Evolutionary conservation across 2,329 filamentous ascomycete species (phyloP), one percentile per base, ranked within the genome.

Genomic region (Monilinia fructigena): DNA sequence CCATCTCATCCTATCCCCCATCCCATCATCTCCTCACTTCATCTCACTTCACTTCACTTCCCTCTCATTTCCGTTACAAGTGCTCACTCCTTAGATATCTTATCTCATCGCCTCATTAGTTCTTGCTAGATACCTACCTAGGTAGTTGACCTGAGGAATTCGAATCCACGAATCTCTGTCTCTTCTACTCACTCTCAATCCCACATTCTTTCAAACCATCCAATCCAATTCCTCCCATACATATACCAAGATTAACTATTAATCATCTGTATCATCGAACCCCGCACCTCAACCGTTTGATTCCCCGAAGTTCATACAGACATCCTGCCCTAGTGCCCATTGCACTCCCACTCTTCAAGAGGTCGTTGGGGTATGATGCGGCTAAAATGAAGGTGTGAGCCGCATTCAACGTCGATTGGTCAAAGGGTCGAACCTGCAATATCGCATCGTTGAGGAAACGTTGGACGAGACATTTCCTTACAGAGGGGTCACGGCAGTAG

Each of bases 321-420:
- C 52, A n/a, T 35, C 3, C n/a, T 55, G 3, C 4, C 53, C 28
- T 38, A 8, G 11, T 10, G 12, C 18, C 28, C 53, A 38, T 28
- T 14, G 16, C 26, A 31, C 7, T 56, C 40, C 38, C 62, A 64
- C 40, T 50, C 28, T 64, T 26, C 28, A 38, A 40, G 59, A 11
- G 28, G 59, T 61, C 47, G 47, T 61, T 38, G 5, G 59, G 59
- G 59, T 52, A 31, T 38, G 59, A 53, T 64, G 62, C 62, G 62
- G 62, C 62, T 64, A 64, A 56, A 64, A 56, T 48, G 26, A 31
- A 7, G 5, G 31, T 61, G 31, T 47, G 62, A 64, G 62, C 62
- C 62, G 62, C 62, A 56, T 40, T 16, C 54, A 48, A 55, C 38
- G n/a, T n/a, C 55, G 20, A 64, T 56, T 56, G 40, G n/a, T 18